Evolutionary conservation across 176 grass and related monocot species (phyloP).

Genomic region (Coix lacrymajobi): DNA sequence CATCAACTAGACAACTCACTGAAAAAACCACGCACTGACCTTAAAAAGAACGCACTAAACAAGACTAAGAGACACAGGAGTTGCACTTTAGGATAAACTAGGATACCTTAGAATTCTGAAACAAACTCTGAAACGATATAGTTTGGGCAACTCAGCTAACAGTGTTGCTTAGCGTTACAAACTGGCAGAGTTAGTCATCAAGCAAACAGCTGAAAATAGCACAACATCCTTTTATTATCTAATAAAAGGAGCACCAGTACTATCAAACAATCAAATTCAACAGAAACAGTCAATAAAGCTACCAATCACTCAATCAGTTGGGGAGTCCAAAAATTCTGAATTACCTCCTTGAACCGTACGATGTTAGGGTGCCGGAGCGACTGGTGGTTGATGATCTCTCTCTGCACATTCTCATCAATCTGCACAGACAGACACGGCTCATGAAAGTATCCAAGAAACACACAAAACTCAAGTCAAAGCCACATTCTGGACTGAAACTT

Average conservation of each 20-base stretch:
- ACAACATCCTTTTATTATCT: neutral
- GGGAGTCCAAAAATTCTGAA: neutral
- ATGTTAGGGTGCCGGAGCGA: conserved; percentile 89
- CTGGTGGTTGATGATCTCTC: conserved; percentile 95
- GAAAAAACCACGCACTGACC: neutral
- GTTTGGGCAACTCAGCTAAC: neutral
- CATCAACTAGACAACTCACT: neutral
- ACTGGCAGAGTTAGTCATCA: neutral
- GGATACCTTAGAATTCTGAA: neutral
- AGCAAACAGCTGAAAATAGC: neutral
- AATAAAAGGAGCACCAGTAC: neutral
- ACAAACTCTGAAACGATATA: neutral
- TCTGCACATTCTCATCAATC: conserved; percentile 98
- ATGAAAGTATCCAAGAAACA: neutral
- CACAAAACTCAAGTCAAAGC: neutral
- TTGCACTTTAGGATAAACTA: neutral
- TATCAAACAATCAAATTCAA: neutral
- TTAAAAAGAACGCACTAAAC: neutral
- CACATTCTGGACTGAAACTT: neutral
- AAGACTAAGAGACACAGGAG: neutral
- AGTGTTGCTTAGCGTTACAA: neutral
- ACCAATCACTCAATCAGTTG: neutral
- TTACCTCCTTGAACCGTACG: conserved; percentile 89
- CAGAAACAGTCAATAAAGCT: neutral
- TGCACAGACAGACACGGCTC: conserved; percentile 21